Base-by-base conservation (phyloP, 2,329 filamentous ascomycete genomes). In the Alternaria sp. region DNA sequence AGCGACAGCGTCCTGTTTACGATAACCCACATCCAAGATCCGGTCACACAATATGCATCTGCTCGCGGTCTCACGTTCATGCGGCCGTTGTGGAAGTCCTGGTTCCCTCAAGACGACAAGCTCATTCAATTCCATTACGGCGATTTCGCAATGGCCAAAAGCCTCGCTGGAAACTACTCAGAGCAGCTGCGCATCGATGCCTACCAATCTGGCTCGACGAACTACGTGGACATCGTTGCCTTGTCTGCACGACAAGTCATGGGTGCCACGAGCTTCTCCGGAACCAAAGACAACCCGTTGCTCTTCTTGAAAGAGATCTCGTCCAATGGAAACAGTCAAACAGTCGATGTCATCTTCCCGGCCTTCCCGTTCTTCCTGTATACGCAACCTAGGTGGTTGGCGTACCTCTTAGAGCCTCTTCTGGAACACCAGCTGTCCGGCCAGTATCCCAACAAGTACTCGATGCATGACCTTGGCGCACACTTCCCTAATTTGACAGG, bases 261-360 rank as follows among this genome's bases (percentile, higher is more conserved):
- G 75, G 93, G 92, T 7, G 92, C 91, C 2, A 93, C 90, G 3
- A 89, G 90, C 67, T 92, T 94, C 74, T 87, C 91, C 7, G 88
- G 91, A 46, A 91, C 92, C 20, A 87, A 87, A 4, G 87, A 93
- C 4, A 85, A 88, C 65, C 91, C 91, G 0, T 85, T 95, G 45
- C 79, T 96, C 21, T 96, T 96, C 80, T 81, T 95, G 64, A 96
- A 96, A 76, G 93, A 96, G 77, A 95, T 96, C 60, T 93, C 91
- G 1, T 94, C 91, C 3, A 92, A 95, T 71, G 92, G 92, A 5
- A 95, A 96, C 73, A 90, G 90, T 78, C 92, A 96, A 76, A 96
- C 92, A 0, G 91, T 96, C 11, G 92, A 95, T 81, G 92, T 96
- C 60, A 95, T 96, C 71, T 96, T 94, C 82, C 93, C 92, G 0